Conservation (phyloP, 805 yeast genomes). For the Lipomyces orientalis region DNA sequence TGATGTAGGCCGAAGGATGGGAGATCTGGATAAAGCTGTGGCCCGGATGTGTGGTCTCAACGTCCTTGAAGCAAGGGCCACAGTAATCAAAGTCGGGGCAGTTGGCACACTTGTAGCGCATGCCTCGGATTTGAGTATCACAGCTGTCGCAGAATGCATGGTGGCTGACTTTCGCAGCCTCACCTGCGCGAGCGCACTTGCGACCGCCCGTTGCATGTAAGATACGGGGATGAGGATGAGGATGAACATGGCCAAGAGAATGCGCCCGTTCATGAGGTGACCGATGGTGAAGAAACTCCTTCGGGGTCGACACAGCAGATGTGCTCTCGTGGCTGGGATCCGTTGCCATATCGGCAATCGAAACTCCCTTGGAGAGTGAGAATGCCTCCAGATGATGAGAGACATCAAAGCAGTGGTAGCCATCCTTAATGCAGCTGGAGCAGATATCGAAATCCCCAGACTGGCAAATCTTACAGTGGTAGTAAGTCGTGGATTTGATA, state of each 20-base stretch:
- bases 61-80: conserved; percentile 43
- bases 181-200: conserved; percentile 3
- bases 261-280: background rate
- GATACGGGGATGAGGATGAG: background rate
- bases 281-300: background rate
- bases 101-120: conserved; percentile 54
- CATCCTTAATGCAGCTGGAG: conserved; percentile 22
- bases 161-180: conserved; percentile 16
- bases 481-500: conserved; percentile 18
- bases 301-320: background rate
- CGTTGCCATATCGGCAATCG: background rate
- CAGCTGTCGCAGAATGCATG: conserved; percentile 42
- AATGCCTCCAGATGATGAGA: conserved; percentile 23
- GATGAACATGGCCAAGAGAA: conserved; percentile 5
- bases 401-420: conserved; percentile 32
- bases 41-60: conserved; percentile 30
- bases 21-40: conserved; percentile 37
- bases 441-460: conserved; percentile 34
- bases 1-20: conserved; percentile 16
- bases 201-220: background rate
- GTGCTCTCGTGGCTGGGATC: background rate
- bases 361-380: conserved; percentile 1
- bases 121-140: conserved; percentile 46
- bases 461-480: conserved; percentile 31
- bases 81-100: conserved; percentile 61